phyloP scores from a whole-genome alignment of 345 rosid genomes.

The Lumnitzera littorea region DNA sequence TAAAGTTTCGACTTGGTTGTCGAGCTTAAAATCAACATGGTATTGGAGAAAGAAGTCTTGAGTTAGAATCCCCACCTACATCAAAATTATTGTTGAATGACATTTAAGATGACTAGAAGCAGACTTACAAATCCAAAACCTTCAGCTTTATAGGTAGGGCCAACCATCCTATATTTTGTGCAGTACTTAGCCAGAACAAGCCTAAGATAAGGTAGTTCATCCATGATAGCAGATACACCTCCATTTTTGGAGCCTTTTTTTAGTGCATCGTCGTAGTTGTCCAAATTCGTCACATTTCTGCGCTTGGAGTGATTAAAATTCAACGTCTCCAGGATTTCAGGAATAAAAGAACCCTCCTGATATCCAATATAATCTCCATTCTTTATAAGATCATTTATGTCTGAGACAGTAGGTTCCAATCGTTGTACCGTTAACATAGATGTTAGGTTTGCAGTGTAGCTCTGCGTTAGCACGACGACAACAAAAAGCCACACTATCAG shows the following conservation, averaged over 20 bases:
- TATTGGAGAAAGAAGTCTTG: no score
- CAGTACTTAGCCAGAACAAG: slow-evolving; percentile 31
- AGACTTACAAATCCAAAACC: slow-evolving; percentile 45
- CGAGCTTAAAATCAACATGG: no score
- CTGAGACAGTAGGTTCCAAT: slow-evolving; percentile 37
- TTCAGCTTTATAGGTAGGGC: slow-evolving; percentile 20
- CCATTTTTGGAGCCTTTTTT: slow-evolving; percentile 22
- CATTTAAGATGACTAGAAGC: background rate
- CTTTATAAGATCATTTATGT: slow-evolving; percentile 27
- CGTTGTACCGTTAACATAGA: slow-evolving; percentile 50
- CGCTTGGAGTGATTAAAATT: slow-evolving; percentile 18
- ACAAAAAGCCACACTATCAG: slow-evolving; percentile 59
- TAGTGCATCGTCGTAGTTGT: slow-evolving; percentile 29
- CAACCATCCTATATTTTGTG: slow-evolving; percentile 25
- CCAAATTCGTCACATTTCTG: slow-evolving; percentile 4
- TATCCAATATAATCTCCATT: slow-evolving; percentile 38
- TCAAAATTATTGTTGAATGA: no score
- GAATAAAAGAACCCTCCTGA: slow-evolving; percentile 26
- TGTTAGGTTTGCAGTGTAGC: slow-evolving; percentile 67
- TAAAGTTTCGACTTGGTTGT: no score
- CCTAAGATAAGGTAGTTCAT: slow-evolving; percentile 26
- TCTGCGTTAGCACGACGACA: slow-evolving; percentile 56
- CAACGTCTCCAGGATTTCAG: slow-evolving; percentile 17
- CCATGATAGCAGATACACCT: slow-evolving; percentile 33
- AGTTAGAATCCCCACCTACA: no score